Conservation (phyloP, 805 yeast species). For the Teunomyces aglyptinius region DNA sequence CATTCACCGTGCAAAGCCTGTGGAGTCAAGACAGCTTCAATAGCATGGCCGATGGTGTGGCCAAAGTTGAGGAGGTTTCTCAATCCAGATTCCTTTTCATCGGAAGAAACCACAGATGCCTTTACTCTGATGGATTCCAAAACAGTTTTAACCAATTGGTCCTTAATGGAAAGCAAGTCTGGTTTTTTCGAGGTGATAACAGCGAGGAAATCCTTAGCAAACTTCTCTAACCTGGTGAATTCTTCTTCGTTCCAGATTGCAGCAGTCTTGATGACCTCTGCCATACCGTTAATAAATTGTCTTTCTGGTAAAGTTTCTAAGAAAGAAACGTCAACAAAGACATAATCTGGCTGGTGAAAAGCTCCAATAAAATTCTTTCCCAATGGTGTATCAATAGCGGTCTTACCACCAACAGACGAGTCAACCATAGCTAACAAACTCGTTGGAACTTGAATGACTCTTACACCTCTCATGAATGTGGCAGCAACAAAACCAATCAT, state of each 20-base stretch:
- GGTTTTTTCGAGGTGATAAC: constrained; percentile 47
- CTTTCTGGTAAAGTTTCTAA: constrained; percentile 85
- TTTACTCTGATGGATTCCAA: constrained; percentile 84
- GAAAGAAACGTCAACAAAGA: constrained; percentile 85
- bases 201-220: constrained; percentile 66
- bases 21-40: constrained; percentile 96
- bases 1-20: constrained; percentile 97
- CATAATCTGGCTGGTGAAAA: constrained; percentile 92
- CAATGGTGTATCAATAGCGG: constrained; percentile 94
- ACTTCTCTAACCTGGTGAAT: constrained; percentile 77
- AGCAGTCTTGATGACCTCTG: constrained; percentile 96
- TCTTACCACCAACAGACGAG: constrained; percentile 96
- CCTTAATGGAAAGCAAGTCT: constrained; percentile 65
- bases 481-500: constrained; percentile 99
- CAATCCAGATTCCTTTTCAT: constrained; percentile 93
- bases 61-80: constrained; percentile 93
- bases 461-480: constrained; percentile 96
- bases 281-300: constrained; percentile 97
- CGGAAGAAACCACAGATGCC: constrained; percentile 89
- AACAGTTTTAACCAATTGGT: constrained; percentile 76
- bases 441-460: constrained; percentile 92
- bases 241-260: constrained; percentile 95
- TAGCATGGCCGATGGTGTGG: constrained; percentile 97
- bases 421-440: constrained; percentile 96
- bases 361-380: constrained; percentile 97